Percentiles rank a stretch among this genome's conserved stretches.
These are phyloP conservation scores for Leucogyrophana mollusca DNA, from an alignment of 768 basidiomycete species.

Conservation along the genomic window DNA sequence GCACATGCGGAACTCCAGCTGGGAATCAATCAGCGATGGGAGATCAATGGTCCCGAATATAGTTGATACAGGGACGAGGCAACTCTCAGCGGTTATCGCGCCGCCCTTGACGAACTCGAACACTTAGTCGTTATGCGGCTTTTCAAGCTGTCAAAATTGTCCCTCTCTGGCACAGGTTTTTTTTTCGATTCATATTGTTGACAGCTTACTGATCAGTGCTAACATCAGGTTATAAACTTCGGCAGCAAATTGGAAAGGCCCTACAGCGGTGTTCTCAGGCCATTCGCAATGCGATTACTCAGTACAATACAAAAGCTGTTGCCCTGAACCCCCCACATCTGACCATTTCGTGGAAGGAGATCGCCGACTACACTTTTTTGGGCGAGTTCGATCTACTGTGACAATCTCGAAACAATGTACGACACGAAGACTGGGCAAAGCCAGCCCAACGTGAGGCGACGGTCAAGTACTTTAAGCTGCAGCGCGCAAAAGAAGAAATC, in stretches of 20 bases:
- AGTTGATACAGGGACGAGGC: neutral
- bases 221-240: slow-evolving; percentile 6
- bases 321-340: slow-evolving; percentile 11
- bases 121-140: slow-evolving; percentile 25
- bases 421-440: neutral
- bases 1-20: neutral
- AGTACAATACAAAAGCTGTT: slow-evolving; percentile 23
- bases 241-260: slow-evolving; percentile 6
- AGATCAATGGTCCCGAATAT: neutral
- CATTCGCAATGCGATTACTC: slow-evolving; percentile 8
- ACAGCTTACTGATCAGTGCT: too few species aligned
- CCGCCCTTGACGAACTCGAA: slow-evolving; percentile 22
- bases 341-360: slow-evolving; percentile 3
- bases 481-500: slow-evolving; percentile 7
- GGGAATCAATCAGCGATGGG: neutral
- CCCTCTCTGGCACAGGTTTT: slow-evolving; percentile 17
- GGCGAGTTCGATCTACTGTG: slow-evolving; percentile 6
- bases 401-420: neutral
- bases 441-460: slow-evolving; percentile 2
- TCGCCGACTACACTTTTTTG: slow-evolving; percentile 5
- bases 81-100: neutral
- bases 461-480: slow-evolving; percentile 6
- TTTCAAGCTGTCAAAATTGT: slow-evolving; percentile 26
- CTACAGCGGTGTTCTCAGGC: neutral
- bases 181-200: too few species aligned